Evolutionary conservation across 208 protist genomes (phyloP).

Genomic region (Herpetomonas samuelpessoai): DNA sequence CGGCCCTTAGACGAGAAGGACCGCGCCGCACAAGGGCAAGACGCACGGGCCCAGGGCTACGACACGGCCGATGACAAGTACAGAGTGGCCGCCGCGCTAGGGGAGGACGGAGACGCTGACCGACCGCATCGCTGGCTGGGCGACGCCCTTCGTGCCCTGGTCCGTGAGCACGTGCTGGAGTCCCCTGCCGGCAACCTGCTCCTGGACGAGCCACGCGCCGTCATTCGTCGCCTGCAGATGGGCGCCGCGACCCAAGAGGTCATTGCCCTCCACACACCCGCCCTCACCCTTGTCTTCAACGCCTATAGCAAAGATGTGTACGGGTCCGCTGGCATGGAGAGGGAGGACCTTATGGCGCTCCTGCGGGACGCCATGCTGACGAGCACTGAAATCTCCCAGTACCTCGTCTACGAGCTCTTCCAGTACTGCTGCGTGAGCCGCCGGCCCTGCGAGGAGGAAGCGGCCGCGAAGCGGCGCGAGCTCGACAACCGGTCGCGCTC

Average conservation of each 20-base stretch:
- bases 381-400: slow-evolving; percentile 85
- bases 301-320: slow-evolving; percentile 77
- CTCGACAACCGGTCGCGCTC: slow-evolving; percentile 47
- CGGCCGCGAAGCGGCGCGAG: slow-evolving; percentile 43
- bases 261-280: slow-evolving; percentile 45
- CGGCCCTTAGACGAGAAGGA: background rate
- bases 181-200: slow-evolving; percentile 6
- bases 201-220: slow-evolving; percentile 17
- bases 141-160: slow-evolving; percentile 32
- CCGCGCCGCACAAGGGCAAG: background rate
- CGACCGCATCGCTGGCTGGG: slow-evolving; percentile 32
- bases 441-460: slow-evolving; percentile 44
- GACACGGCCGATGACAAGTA: background rate
- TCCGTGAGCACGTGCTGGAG: slow-evolving; percentile 21
- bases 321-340: slow-evolving; percentile 62
- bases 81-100: background rate
- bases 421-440: slow-evolving; percentile 57
- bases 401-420: slow-evolving; percentile 83
- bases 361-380: slow-evolving; percentile 87
- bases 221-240: slow-evolving; percentile 47
- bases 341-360: slow-evolving; percentile 65
- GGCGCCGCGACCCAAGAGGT: slow-evolving; percentile 55
- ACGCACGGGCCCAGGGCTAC: background rate
- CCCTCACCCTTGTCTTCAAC: slow-evolving; percentile 62
- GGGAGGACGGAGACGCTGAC: slow-evolving; percentile 3